Conservation (phyloP, 805 yeast species). For the Kuraishia ogatae region DNA sequence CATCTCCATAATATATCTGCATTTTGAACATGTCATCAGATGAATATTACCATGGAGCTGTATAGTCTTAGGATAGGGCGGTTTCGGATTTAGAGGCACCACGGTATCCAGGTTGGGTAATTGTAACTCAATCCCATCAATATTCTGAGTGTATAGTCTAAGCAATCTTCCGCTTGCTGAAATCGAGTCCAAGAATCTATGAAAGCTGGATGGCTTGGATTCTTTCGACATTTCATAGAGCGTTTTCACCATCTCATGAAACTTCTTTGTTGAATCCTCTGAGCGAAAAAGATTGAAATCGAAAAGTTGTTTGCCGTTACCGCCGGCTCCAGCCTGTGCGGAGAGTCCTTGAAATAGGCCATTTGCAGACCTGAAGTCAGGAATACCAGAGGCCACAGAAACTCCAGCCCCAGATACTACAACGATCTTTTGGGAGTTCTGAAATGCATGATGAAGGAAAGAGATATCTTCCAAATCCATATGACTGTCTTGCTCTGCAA, state of each 20-base stretch:
- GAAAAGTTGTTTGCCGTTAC: slow-evolving; percentile 52
- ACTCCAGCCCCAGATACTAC: slow-evolving; percentile 86
- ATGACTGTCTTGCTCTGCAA: slow-evolving; percentile 22
- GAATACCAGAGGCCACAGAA: slow-evolving; percentile 86
- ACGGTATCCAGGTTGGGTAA: slow-evolving; percentile 39
- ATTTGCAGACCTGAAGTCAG: slow-evolving; percentile 62
- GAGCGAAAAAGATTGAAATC: slow-evolving; percentile 72
- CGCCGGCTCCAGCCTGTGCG: slow-evolving; percentile 29
- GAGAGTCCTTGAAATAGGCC: slow-evolving; percentile 61
- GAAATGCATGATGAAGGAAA: slow-evolving; percentile 42
- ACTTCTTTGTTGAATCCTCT: slow-evolving; percentile 47
- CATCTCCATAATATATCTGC: slow-evolving; percentile 48
- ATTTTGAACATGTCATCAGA: slow-evolving; percentile 68
- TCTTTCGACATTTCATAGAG: slow-evolving; percentile 44
- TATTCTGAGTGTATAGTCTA: slow-evolving; percentile 81
- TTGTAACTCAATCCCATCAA: slow-evolving; percentile 69
- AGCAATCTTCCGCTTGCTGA: slow-evolving; percentile 56
- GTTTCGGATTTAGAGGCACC: slow-evolving; percentile 34
- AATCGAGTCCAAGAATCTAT: slow-evolving; percentile 48
- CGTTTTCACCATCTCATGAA: slow-evolving; percentile 67
- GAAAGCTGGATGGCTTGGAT: slow-evolving; percentile 71
- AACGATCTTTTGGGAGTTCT: slow-evolving; percentile 48
- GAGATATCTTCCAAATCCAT: slow-evolving; percentile 32
- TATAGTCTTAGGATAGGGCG: slow-evolving; percentile 43
- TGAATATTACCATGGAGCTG: slow-evolving; percentile 84